Conservation (phyloP, 495 filamentous ascomycete genomes). For the Aspergillus ostianus region DNA sequence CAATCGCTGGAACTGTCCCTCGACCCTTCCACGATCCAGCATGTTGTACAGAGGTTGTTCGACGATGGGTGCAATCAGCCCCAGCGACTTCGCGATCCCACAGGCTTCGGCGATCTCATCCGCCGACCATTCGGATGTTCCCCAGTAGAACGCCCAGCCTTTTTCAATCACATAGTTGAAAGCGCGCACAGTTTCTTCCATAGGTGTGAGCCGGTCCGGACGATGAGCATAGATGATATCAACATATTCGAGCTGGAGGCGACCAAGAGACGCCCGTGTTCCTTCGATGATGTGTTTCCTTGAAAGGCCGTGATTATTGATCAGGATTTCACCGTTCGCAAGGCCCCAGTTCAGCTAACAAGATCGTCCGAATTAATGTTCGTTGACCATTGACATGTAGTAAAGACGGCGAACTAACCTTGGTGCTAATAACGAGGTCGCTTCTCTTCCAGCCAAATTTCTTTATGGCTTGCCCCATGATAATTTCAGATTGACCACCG, state of each 20-base stretch:
- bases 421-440: conserved; percentile 84
- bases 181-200: conserved; percentile 81
- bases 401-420: conserved; percentile 46
- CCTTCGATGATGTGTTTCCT: conserved; percentile 84
- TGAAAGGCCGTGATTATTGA: conserved; percentile 75
- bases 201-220: conserved; percentile 77
- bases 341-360: conserved; percentile 64
- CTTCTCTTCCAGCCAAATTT: conserved; percentile 66
- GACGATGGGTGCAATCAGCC: conserved; percentile 76
- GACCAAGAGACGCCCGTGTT: conserved; percentile 58
- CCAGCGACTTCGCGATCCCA: conserved; percentile 67
- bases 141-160: conserved; percentile 87
- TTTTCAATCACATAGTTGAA: conserved; percentile 79
- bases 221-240: conserved; percentile 85
- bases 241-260: conserved; percentile 68
- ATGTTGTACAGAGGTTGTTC: conserved; percentile 89
- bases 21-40: conserved; percentile 67
- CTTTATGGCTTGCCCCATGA: conserved; percentile 71
- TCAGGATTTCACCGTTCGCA: conserved; percentile 57
- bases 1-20: conserved; percentile 68
- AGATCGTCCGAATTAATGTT: background rate
- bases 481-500: conserved; percentile 66
- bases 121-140: conserved; percentile 83
- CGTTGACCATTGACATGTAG: background rate
- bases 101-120: conserved; percentile 78